Percentiles rank a stretch among this genome's conserved stretches.
These are phyloP conservation scores for Tetrahymena malaccensis DNA, from an alignment of 73 alveolate species.

Conservation along the genomic window DNA sequence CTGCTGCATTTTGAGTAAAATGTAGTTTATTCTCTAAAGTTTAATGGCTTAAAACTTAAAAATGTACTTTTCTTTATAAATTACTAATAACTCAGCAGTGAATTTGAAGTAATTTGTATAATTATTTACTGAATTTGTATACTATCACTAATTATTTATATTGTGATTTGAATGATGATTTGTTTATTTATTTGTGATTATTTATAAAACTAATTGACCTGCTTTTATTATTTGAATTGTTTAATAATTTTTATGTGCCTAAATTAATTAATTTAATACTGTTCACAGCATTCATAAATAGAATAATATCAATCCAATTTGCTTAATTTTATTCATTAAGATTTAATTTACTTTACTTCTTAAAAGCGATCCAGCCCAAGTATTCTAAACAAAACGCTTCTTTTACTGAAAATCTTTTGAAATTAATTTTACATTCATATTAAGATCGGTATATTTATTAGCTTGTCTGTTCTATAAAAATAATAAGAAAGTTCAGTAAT, in stretches of 20 bases:
- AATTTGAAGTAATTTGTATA: background rate
- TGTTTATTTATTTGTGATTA: too few relatives aligned
- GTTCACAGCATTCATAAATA: background rate
- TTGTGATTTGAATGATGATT: background rate
- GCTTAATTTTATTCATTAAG: background rate
- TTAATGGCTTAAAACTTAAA: background rate
- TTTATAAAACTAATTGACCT: too few relatives aligned
- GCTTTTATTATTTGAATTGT: background rate
- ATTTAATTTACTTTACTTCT: too few relatives aligned
- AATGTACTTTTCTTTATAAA: background rate
- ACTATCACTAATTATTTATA: background rate
- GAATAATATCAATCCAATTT: background rate
- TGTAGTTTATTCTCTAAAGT: too few relatives aligned
- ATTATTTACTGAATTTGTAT: background rate
- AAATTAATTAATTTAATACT: background rate
- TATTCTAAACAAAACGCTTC: background rate
- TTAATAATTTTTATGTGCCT: too few relatives aligned
- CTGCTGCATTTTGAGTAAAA: background rate
- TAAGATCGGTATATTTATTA: too few relatives aligned
- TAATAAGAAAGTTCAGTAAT: background rate
- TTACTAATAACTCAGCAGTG: background rate
- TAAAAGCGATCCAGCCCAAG: background rate
- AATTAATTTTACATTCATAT: too few relatives aligned
- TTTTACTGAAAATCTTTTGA: background rate
- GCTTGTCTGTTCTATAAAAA: background rate